These are phyloP conservation scores for Tremellales sp. DNA, from an alignment of 1,284 basidiomycete species.

Conservation along the genomic window DNA sequence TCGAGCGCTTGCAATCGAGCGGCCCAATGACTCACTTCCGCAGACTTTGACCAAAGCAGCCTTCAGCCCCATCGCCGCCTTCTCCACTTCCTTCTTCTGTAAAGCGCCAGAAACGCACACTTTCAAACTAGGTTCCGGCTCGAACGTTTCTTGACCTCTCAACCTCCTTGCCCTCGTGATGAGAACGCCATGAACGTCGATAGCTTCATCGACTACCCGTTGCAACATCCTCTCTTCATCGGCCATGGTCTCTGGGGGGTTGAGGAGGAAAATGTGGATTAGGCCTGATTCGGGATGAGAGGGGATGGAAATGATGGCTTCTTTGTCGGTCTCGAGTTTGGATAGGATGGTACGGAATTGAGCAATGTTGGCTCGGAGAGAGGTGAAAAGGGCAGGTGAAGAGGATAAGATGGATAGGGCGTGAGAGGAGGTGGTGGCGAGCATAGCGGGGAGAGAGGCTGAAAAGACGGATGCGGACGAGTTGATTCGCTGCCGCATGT, in stretches of 20 bases:
- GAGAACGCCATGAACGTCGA: slow-evolving; percentile 66
- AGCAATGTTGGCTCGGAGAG: slow-evolving; percentile 76
- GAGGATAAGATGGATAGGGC: slow-evolving; percentile 72
- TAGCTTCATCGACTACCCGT: slow-evolving; percentile 78
- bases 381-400: slow-evolving; percentile 67
- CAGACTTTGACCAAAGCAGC: slow-evolving; percentile 66
- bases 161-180: slow-evolving; percentile 76
- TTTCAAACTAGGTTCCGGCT: slow-evolving; percentile 79
- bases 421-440: slow-evolving; percentile 81
- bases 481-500: slow-evolving; percentile 79
- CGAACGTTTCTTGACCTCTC: slow-evolving; percentile 74
- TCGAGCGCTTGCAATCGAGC: no score
- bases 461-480: slow-evolving; percentile 95
- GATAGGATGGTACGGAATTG: slow-evolving; percentile 73
- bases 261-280: slow-evolving; percentile 72
- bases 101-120: slow-evolving; percentile 74
- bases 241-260: slow-evolving; percentile 54
- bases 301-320: slow-evolving; percentile 73
- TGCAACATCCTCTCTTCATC: slow-evolving; percentile 75
- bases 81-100: slow-evolving; percentile 85
- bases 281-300: slow-evolving; percentile 80
- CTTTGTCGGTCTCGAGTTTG: slow-evolving; percentile 53
- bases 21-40: slow-evolving; percentile 26
- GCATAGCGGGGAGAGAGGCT: slow-evolving; percentile 84
- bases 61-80: slow-evolving; percentile 73